Evolutionary conservation across 208 protist species (phyloP), one percentile per base, ranked within the genome.

Genomic region (Leptomonas pyrrhocoris): DNA sequence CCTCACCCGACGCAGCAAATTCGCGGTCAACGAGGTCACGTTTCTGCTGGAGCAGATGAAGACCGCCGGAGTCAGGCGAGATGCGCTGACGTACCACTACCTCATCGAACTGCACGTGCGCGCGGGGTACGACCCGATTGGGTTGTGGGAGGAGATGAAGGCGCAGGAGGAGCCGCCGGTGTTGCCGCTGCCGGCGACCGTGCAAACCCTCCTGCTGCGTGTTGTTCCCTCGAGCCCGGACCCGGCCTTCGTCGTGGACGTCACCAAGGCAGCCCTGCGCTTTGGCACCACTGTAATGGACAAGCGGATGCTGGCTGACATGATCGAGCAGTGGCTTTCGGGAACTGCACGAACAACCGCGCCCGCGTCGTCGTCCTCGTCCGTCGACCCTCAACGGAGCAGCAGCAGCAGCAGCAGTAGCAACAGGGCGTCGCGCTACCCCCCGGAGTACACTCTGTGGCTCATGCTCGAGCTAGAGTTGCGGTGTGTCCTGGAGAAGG

Each of bases 401-500:
- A n/a, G n/a, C n/a, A n/a, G n/a, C n/a, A 40, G 34, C 25, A 7
- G 60, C 59, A 9, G 31, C 53, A 30, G 65, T 55, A 31, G 28
- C 53, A 28, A 50, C 38, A 25, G 25, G 18, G 55, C 45, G 1
- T 13, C 36, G 40, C 30, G 19, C 21, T 94, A 91, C 68, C 84
- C 90, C 55, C 90, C 90, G 28, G 88, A 92, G 73, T 88, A 89
- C 68, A 68, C 89, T 45, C 23, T 92, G 51, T 96, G 91, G 87
- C 82, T 94, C 27, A 76, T 96, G 79, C 76, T 92, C 48, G 88
- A 94, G 77, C 75, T 94, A 34, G 88, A 94, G 79, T 48, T 94
- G 69, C 86, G 86, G 23, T 96, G 92, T 57, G 77, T 94, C 38
- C 48, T 92, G 30, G 87, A 96, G 45, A 90, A 89, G 67, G 75